These are phyloP conservation scores for Calonectria leucothoes DNA, from an alignment of 2,329 filamentous ascomycete species.

Conservation along the genomic window DNA sequence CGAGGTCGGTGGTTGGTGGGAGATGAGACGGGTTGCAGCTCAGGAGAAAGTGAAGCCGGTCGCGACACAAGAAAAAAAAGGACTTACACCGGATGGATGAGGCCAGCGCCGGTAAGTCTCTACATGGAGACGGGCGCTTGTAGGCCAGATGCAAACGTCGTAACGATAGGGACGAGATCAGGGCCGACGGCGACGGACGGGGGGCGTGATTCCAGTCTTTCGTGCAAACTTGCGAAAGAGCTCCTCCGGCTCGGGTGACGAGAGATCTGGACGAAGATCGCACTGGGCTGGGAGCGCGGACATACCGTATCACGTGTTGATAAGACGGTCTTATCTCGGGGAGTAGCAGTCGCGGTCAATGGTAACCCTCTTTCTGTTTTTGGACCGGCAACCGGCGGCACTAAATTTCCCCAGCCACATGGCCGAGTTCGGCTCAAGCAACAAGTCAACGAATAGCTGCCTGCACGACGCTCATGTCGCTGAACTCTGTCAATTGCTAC, in stretches of 20 bases:
- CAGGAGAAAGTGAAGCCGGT: conserved; percentile 38
- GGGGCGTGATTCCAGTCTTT: conserved; percentile 37
- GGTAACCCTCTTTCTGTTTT: conserved; percentile 10
- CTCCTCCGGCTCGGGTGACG: conserved; percentile 49
- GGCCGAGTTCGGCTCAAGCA: conserved; percentile 33
- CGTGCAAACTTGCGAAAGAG: conserved; percentile 52
- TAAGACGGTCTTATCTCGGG: conserved; percentile 42
- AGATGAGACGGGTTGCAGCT: conserved; percentile 32
- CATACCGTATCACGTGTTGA: conserved; percentile 50
- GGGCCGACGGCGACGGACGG: conserved; percentile 30
- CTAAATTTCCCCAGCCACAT: conserved; percentile 16
- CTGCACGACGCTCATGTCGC: no score
- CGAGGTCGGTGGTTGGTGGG: conserved; percentile 7
- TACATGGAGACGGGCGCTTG: conserved; percentile 49
- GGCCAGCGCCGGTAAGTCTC: conserved; percentile 45
- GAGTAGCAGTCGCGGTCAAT: conserved; percentile 16
- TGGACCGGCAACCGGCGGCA: conserved; percentile 30
- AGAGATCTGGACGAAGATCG: conserved; percentile 48
- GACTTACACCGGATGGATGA: conserved; percentile 51
- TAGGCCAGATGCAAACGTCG: conserved; percentile 22
- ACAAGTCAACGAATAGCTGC: not conserved
- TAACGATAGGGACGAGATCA: conserved; percentile 22
- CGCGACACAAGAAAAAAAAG: conserved; percentile 40
- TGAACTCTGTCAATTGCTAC: not conserved
- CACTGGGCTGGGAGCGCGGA: conserved; percentile 41